A percentile compares a stretch with the other conserved stretches of the same genome.
These are phyloP conservation scores for Phytomonas francai DNA, from an alignment of 208 protist species.

Conservation along the genomic window DNA sequence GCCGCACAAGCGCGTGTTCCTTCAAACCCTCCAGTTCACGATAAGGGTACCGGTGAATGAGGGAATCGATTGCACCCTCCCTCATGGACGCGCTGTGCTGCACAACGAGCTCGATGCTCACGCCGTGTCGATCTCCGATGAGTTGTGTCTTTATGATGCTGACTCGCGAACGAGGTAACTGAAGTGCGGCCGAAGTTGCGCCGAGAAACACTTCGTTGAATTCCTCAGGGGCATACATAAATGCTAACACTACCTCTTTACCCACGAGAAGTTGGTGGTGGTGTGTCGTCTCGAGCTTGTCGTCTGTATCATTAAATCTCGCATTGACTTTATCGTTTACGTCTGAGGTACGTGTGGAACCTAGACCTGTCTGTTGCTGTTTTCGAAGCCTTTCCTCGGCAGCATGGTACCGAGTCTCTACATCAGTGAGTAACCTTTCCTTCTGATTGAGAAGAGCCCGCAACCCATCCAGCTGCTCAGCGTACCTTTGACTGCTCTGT, in stretches of 20 bases:
- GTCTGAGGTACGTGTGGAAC: neutral
- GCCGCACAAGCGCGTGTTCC: neutral
- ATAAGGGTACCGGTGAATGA: slow-evolving; percentile 37
- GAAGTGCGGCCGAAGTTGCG: slow-evolving; percentile 33
- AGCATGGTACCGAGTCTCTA: neutral
- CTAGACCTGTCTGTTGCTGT: neutral
- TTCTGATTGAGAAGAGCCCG: slow-evolving; percentile 14
- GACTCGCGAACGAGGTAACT: slow-evolving; percentile 14
- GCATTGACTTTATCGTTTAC: neutral
- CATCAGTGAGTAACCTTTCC: slow-evolving; percentile 13
- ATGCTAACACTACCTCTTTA: slow-evolving; percentile 20
- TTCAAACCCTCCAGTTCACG: slow-evolving; percentile 25
- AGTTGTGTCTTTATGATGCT: neutral
- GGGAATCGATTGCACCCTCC: slow-evolving; percentile 32
- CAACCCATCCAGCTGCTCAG: slow-evolving; percentile 20
- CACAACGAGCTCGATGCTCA: slow-evolving; percentile 41
- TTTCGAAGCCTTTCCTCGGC: neutral
- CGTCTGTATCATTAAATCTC: slow-evolving; percentile 4
- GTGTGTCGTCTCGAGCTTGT: slow-evolving; percentile 20
- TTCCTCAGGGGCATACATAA: slow-evolving; percentile 17
- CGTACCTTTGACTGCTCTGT: slow-evolving; percentile 9
- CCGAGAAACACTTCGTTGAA: slow-evolving; percentile 39
- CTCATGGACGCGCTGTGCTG: slow-evolving; percentile 23
- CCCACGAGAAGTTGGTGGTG: slow-evolving; percentile 45
- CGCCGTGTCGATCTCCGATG: slow-evolving; percentile 12